phyloP scores from a whole-genome alignment of 2,329 filamentous ascomycete genomes.

The Claviceps maximensis region DNA sequence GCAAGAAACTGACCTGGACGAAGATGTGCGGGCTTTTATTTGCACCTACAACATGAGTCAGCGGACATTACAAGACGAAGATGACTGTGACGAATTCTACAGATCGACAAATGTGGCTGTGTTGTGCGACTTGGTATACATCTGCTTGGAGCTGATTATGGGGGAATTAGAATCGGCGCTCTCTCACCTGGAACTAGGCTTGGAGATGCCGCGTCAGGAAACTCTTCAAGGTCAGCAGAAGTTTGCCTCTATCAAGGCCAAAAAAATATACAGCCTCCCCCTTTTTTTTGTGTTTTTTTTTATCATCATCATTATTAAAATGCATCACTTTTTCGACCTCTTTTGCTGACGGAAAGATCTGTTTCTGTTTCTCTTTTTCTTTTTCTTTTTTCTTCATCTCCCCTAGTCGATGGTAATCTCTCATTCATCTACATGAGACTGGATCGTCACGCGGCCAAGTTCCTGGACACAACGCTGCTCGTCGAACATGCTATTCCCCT shows the following conservation, averaged over 20 bases:
- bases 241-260: not conserved
- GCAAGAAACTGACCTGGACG: not conserved
- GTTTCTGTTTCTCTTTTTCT: no score
- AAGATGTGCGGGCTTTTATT: not conserved
- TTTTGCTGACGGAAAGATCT: not conserved
- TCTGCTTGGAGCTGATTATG: constrained; percentile 10
- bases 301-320: not conserved
- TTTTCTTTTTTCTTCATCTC: not conserved
- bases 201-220: not conserved
- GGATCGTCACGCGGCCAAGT: not conserved
- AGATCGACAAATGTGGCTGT: constrained; percentile 5
- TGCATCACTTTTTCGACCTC: no score
- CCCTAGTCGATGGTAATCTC: not conserved
- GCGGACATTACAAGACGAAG: not conserved
- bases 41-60: not conserved
- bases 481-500: not conserved
- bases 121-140: constrained; percentile 5
- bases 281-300: not conserved
- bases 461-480: not conserved
- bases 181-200: constrained; percentile 5
- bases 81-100: not conserved
- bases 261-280: not conserved
- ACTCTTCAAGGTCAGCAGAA: not conserved
- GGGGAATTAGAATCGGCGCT: constrained; percentile 3
- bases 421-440: not conserved